Conservation (phyloP, 306 rosid genomes). For the Aeschynomene evenia region DNA sequence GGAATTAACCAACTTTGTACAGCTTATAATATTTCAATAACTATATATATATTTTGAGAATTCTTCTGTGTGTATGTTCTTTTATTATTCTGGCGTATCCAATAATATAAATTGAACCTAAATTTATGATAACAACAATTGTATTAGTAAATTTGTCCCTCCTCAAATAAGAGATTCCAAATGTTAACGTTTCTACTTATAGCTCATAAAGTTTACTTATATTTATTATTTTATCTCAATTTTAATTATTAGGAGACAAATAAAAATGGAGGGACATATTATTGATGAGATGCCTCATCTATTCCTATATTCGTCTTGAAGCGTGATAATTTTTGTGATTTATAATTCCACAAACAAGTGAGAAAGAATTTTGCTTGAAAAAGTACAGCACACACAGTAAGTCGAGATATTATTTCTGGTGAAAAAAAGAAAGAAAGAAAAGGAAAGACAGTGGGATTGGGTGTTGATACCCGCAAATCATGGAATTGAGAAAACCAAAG, state of each 20-base stretch:
- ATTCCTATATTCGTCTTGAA: not conserved
- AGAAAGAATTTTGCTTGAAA: not conserved
- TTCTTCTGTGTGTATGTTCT: too few species aligned
- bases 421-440: not conserved
- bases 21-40: not conserved
- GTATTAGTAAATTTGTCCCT: too few species aligned
- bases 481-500: constrained; percentile 2
- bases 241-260: too few species aligned
- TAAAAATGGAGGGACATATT: too few species aligned
- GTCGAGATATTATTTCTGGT: not conserved
- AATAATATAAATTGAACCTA: too few species aligned
- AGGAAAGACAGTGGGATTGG: not conserved
- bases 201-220: too few species aligned
- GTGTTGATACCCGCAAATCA: constrained; percentile 31
- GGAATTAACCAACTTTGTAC: not conserved
- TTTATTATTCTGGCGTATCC: too few species aligned
- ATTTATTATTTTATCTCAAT: too few species aligned
- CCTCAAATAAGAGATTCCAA: too few species aligned
- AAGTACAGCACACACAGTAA: not conserved
- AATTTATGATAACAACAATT: too few species aligned
- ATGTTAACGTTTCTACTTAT: too few species aligned
- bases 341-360: not conserved
- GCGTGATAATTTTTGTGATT: not conserved
- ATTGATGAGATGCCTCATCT: not conserved
- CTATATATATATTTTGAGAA: too few species aligned